Conservation (phyloP, 768 basidiomycete genomes). For the Tulasnella sp. region DNA sequence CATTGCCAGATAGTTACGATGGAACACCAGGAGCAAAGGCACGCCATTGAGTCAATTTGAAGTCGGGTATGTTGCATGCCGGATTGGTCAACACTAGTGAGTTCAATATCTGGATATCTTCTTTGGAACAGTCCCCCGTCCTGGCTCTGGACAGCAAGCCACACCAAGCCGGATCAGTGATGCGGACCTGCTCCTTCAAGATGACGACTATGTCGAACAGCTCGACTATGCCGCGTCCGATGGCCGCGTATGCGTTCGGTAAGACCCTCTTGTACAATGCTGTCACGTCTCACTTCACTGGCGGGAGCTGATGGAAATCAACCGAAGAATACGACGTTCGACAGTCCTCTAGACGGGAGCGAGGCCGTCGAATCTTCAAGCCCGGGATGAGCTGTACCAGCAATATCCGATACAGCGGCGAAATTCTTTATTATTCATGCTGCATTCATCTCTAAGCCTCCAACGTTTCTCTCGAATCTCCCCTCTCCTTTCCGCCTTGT, state of each 20-base stretch:
- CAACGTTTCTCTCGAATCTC: no score
- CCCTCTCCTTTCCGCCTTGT: no score
- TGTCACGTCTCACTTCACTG: background rate
- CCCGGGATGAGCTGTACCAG: no score
- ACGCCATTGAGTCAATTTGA: no score
- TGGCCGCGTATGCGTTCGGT: background rate
- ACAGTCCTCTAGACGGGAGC: background rate
- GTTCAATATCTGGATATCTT: background rate
- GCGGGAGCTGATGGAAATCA: constrained; percentile 8
- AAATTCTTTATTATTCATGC: no score
- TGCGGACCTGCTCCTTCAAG: constrained; percentile 11
- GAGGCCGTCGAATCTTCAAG: no score
- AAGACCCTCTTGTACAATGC: background rate
- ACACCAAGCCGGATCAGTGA: background rate
- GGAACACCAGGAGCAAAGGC: no score
- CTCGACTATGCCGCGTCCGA: background rate
- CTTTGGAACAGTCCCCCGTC: background rate
- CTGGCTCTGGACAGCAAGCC: background rate
- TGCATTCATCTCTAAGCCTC: no score
- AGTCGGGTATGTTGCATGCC: no score
- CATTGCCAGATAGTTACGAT: no score
- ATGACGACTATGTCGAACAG: background rate
- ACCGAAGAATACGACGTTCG: background rate
- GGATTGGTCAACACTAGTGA: no score
- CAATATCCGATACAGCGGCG: no score